These are phyloP conservation scores for Phytophthora pini DNA, from an alignment of 352 stramenopile species.

Conservation along the genomic window DNA sequence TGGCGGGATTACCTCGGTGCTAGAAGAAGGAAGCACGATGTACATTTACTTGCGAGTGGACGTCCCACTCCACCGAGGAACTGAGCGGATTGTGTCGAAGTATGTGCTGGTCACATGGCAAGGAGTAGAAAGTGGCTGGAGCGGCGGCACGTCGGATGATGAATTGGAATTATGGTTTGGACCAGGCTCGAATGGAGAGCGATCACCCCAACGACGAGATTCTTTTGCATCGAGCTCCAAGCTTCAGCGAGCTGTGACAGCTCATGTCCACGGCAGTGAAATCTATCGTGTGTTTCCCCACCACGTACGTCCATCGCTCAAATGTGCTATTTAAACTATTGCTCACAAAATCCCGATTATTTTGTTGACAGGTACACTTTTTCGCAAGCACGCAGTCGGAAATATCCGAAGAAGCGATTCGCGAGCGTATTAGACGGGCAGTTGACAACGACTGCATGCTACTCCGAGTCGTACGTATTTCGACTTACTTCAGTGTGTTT, in stretches of 20 bases:
- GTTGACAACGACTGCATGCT: conserved; percentile 91
- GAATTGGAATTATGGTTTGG: conserved; percentile 69
- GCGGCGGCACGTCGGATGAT: conserved; percentile 75
- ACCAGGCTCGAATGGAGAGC: conserved; percentile 49
- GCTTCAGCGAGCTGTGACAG: conserved; percentile 78
- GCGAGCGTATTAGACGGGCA: conserved; percentile 79
- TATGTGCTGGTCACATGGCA: conserved; percentile 90
- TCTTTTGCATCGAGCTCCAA: conserved; percentile 76
- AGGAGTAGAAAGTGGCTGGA: conserved; percentile 54
- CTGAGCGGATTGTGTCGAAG: conserved; percentile 87
- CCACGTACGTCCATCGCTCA: conserved; percentile 54
- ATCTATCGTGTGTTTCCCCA: conserved; percentile 90
- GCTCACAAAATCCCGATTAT: background rate
- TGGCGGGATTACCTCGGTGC: conserved; percentile 72
- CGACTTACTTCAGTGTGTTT: background rate
- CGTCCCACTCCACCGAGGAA: conserved; percentile 80
- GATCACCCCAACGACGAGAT: conserved; percentile 42
- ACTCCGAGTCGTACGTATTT: conserved; percentile 72
- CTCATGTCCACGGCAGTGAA: conserved; percentile 83
- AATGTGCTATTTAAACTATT: background rate
- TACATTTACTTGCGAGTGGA: conserved; percentile 92
- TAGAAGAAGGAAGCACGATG: conserved; percentile 84
- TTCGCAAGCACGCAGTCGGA: conserved; percentile 79
- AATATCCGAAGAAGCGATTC: conserved; percentile 87
- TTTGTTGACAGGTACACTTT: conserved; percentile 75